Evolutionary conservation across 140 eudicot genomes (phyloP), one percentile per base, ranked within the genome.

Genomic region (Flaveria floridana): DNA sequence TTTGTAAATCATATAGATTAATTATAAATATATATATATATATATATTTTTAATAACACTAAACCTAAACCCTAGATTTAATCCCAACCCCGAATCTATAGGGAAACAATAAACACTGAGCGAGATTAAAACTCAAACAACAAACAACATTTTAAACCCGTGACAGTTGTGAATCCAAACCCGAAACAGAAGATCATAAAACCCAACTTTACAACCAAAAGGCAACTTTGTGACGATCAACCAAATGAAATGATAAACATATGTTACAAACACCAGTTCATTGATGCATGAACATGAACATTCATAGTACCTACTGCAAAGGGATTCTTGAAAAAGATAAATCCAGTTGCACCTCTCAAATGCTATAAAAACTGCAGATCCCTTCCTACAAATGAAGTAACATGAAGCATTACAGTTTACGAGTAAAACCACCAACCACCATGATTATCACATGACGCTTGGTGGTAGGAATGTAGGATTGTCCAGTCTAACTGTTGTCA

Each of bases 271-370:
- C 55, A 56, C 8, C 56, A 55, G 42, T 73, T 79, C 75, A 79
- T 51, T 30, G 70, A 52, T 58, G 62, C 78, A 71, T 34, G 73
- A 78, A 71, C 78, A 71, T 42, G 3, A 56, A 66, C 62, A 53
- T 28, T 19, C 37, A 59, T 47, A 70, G 65, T 76, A 68, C 56
- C 70, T 67, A 56, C 59, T 42, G 83, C 83, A 80, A 80, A 73
- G 48, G 83, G 79, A 73, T 80, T 67, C 47, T 80, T 67, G 28
- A 80, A 80, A 79, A 80, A 68, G 75, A 66, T 73, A 74, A 74
- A 80, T 74, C 83, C 83, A 30, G 13, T 57, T 80, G 83, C 83
- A 57, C 65, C 50, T 73, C 55, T 73, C 75, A 25, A 65, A 63
- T 47, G 3, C 63, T 28, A 53, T 51, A 50, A 50, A 72, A 72